A percentile compares a stretch with the other conserved stretches of the same genome.
Conservation (phyloP, 768 basidiomycete species). For the Pleurotus salmoneostramineus region DNA sequence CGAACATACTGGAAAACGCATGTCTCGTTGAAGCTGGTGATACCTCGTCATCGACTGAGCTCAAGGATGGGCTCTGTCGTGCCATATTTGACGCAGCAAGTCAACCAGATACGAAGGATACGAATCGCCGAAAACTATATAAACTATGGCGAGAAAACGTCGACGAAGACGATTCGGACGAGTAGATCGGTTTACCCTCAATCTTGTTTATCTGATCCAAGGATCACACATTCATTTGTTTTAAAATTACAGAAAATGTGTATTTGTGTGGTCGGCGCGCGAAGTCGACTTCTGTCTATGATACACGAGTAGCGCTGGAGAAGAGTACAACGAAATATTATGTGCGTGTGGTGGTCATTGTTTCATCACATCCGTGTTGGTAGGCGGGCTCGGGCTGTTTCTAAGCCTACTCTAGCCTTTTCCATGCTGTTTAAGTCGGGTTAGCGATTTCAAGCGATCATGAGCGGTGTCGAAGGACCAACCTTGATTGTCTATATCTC, state of each 20-base stretch:
- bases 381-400: not conserved
- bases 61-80: constrained; percentile 56
- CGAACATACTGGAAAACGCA: constrained; percentile 48
- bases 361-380: not conserved
- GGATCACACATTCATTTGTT: not conserved
- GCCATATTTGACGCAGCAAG: constrained; percentile 74
- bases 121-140: constrained; percentile 82
- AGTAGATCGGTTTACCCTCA: constrained; percentile 8
- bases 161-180: constrained; percentile 23
- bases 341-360: not conserved
- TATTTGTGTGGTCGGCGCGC: not conserved
- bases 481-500: constrained; percentile 23
- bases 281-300: not conserved
- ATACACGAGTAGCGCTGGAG: not conserved
- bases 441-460: not conserved
- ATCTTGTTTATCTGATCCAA: constrained; percentile 15
- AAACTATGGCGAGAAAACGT: constrained; percentile 67
- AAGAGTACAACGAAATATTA: not conserved
- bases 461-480: constrained; percentile 4
- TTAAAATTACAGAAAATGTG: not conserved
- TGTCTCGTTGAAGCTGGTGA: constrained; percentile 41
- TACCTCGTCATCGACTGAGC: constrained; percentile 18
- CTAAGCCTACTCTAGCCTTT: not conserved
- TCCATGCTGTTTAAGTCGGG: not conserved
- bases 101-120: constrained; percentile 66